These are phyloP conservation scores for Alternaria sp. DNA, from an alignment of 2,329 filamentous ascomycete species.

Conservation along the genomic window DNA sequence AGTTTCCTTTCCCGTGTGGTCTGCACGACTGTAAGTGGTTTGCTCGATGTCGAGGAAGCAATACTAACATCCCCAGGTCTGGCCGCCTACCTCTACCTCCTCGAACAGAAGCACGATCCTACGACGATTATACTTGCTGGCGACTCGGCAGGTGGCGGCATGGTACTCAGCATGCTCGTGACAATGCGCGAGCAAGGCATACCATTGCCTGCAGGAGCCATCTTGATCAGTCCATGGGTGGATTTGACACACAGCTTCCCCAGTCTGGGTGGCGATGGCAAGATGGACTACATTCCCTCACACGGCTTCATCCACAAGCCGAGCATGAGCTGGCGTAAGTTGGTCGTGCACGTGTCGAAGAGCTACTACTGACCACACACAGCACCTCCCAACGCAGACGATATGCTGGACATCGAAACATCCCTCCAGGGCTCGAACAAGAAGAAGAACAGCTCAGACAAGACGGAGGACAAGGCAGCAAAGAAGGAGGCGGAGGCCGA, in stretches of 20 bases:
- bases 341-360: not conserved
- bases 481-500: slow-evolving; percentile 45
- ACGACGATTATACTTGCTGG: slow-evolving; percentile 86
- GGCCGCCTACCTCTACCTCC: slow-evolving; percentile 83
- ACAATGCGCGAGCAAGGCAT: slow-evolving; percentile 81
- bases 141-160: slow-evolving; percentile 91
- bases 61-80: slow-evolving; percentile 51
- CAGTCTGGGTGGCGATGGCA: slow-evolving; percentile 75
- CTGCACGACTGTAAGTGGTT: slow-evolving; percentile 73
- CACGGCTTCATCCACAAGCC: slow-evolving; percentile 91
- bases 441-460: slow-evolving; percentile 12
- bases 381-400: slow-evolving; percentile 80
- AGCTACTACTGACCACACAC: slow-evolving; percentile 4
- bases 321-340: slow-evolving; percentile 77
- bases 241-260: slow-evolving; percentile 96
- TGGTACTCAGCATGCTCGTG: slow-evolving; percentile 81
- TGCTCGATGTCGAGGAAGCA: not conserved
- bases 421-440: not conserved
- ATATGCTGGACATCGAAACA: slow-evolving; percentile 61
- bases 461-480: slow-evolving; percentile 36
- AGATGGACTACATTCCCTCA: slow-evolving; percentile 85
- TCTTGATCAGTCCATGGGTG: slow-evolving; percentile 94
- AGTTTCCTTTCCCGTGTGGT: slow-evolving; percentile 95
- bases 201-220: slow-evolving; percentile 84
- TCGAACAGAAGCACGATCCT: slow-evolving; percentile 73